Evolutionary conservation across 768 basidiomycete genomes (phyloP).

Genomic region (Tricholoma saponaceum): DNA sequence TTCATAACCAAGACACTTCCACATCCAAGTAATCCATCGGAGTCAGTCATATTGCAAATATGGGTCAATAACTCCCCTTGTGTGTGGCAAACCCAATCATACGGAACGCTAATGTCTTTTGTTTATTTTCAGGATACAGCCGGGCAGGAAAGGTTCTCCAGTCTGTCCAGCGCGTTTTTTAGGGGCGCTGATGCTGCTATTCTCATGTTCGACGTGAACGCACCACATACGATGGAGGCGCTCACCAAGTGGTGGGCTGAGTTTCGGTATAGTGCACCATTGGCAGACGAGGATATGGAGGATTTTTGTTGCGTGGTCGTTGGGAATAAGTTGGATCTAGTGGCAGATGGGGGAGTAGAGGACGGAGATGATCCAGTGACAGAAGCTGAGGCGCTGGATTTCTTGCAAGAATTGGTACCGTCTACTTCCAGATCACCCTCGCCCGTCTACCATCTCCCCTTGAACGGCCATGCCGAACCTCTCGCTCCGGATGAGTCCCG

Average conservation of each 20-base stretch:
- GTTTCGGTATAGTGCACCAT: conserved; percentile 60
- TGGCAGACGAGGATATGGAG: too few species aligned
- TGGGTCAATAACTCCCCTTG: conserved; percentile 30
- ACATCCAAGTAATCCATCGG: conserved; percentile 49
- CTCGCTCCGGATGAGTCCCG: too few species aligned
- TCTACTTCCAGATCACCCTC: too few species aligned
- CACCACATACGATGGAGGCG: conserved; percentile 52
- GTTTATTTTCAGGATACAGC: too few species aligned
- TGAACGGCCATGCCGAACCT: too few species aligned
- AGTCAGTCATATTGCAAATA: conserved; percentile 64
- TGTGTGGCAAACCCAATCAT: background rate
- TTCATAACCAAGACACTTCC: conserved; percentile 76
- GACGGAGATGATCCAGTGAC: too few species aligned
- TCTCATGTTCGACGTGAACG: conserved; percentile 77
- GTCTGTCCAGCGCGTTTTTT: too few species aligned
- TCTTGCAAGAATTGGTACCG: too few species aligned
- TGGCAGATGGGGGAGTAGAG: conserved; percentile 18
- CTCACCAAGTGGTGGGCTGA: conserved; percentile 77
- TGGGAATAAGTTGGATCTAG: conserved; percentile 75
- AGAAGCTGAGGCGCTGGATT: too few species aligned
- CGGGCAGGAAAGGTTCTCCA: too few species aligned
- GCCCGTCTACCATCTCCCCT: too few species aligned
- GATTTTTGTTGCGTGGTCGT: conserved; percentile 73
- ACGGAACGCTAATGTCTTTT: conserved; percentile 21
- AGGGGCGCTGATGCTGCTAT: too few species aligned